phyloP scores from a whole-genome alignment of 2,329 filamentous ascomycete species.

The Aspergillus persii region DNA sequence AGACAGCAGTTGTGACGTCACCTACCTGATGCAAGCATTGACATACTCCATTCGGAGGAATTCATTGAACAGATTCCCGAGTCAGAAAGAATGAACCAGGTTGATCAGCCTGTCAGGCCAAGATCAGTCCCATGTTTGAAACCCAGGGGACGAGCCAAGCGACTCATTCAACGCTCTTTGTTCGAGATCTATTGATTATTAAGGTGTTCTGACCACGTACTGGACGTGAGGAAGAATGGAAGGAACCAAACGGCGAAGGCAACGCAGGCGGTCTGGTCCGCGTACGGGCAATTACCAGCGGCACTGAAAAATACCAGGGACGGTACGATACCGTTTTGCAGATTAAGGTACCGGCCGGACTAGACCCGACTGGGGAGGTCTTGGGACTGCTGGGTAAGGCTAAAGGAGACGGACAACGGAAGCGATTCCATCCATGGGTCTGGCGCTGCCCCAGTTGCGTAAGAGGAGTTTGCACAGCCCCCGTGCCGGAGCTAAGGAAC shows the following conservation, averaged over 20 bases:
- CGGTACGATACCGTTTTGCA: not conserved
- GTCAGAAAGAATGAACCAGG: not conserved
- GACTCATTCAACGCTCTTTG: not conserved
- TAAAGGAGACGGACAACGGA: not conserved
- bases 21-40: not conserved
- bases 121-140: not conserved
- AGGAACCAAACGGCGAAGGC: not conserved
- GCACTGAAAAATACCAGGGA: not conserved
- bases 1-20: not conserved
- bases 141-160: not conserved
- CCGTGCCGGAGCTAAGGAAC: conserved; percentile 24
- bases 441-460: conserved; percentile 19
- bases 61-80: not conserved
- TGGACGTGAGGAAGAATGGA: no score
- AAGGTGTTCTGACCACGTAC: no score
- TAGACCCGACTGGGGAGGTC: not conserved
- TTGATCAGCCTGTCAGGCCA: not conserved
- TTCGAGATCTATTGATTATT: not conserved
- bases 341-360: not conserved
- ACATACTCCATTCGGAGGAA: not conserved
- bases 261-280: not conserved
- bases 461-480: conserved; percentile 28
- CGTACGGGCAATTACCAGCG: not conserved
- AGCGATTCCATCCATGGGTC: conserved; percentile 9
- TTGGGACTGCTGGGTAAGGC: not conserved